Evolutionary conservation across 805 yeast species (phyloP), one percentile per base, ranked within the genome.

Genomic region (Metschnikowia lunata): DNA sequence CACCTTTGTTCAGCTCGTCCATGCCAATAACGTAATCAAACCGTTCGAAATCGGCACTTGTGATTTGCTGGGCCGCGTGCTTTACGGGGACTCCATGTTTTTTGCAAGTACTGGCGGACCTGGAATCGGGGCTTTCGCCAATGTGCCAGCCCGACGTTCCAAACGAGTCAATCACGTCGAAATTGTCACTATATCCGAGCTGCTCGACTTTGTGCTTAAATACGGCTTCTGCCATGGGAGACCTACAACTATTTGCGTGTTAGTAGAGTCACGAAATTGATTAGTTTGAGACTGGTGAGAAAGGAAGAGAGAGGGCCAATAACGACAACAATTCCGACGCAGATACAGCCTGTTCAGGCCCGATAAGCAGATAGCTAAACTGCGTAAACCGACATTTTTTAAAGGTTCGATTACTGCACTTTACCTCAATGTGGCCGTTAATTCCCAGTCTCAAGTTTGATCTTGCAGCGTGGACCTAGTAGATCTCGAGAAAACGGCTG

Each of bases 221-320:
- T 1, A 89, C 87, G 0, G 97, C 97, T 60, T 91, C 97, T 0
- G 98, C 97, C 98, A 90, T 91, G 11, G 98, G 98, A 2, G 97
- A 88, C 39, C 97, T 90, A 59, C 97, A 89, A 18, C 86, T 82
- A 31, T 11, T 29, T 18, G n/a, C 12, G 6, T 23, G 63, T 60
- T 61, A 60, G 61, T 53, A 48, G 4, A 18, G 23, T 18, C 23
- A 18, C 23, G 5, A 5, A 18, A 18, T 18, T 5, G 23, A 18
- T 18, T 18, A 5, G 23, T 18, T 18, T 18, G 23, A 5, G 23
- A 18, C 4, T 18, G 23, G 23, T 18, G 23, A 18, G 5, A 18
- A 18, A 5, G 23, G 23, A 18, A 18, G 23, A 18, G 5, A 18
- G 23, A 18, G 23, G 23, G 23, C 3, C 23, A 18, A 5, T 3